phyloP scores from a whole-genome alignment of 2,329 filamentous ascomycete species.

The Exserohilum rostratum region DNA sequence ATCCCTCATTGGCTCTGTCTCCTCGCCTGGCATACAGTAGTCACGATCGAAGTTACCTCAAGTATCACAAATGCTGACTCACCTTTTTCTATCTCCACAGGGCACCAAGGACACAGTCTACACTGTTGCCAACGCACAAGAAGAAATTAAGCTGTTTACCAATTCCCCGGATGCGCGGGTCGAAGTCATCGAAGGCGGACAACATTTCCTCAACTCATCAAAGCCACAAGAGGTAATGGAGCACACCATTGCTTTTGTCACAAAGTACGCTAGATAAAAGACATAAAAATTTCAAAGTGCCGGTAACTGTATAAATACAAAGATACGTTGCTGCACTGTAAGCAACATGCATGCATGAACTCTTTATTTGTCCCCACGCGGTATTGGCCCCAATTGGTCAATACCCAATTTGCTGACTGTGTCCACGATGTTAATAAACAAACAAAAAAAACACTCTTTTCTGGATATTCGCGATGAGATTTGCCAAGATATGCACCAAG shows the following conservation, averaged over 20 bases:
- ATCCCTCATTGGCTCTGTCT: not conserved
- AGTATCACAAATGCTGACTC: not conserved
- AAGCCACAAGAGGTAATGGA: slow-evolving; percentile 54
- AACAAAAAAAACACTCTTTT: too few species aligned
- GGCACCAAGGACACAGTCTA: slow-evolving; percentile 53
- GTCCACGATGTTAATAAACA: too few species aligned
- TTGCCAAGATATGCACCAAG: too few species aligned
- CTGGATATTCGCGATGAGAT: too few species aligned
- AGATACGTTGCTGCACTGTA: too few species aligned
- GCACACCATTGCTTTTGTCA: slow-evolving; percentile 39
- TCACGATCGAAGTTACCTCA: not conserved
- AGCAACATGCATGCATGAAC: too few species aligned
- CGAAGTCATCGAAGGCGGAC: slow-evolving; percentile 53
- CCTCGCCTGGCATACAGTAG: not conserved
- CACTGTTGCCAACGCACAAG: slow-evolving; percentile 50
- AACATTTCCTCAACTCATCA: slow-evolving; percentile 58
- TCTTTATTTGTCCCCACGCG: too few species aligned
- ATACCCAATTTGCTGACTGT: too few species aligned
- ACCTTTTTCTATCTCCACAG: not conserved
- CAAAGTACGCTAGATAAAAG: slow-evolving; percentile 26
- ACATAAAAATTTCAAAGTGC: too few species aligned
- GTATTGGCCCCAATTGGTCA: too few species aligned
- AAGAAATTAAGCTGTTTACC: slow-evolving; percentile 58
- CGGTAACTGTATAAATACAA: too few species aligned
- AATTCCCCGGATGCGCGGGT: slow-evolving; percentile 53